Conservation (phyloP, 768 basidiomycete genomes). For the Lactifluus hygrophoroides region DNA sequence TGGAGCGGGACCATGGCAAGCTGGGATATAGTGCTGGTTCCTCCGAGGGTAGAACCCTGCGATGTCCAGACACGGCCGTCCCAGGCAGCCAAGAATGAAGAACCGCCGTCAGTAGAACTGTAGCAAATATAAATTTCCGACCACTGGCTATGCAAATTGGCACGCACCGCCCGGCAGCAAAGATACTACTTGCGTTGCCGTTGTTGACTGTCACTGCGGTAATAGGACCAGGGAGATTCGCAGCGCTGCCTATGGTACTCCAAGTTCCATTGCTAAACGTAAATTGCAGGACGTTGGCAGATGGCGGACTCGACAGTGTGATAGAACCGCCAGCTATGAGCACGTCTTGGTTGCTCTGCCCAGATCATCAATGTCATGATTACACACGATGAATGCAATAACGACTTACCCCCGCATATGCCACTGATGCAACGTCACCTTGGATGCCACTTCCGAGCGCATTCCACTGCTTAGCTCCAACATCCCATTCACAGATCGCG, state of each 20-base stretch:
- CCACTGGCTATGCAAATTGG: neutral
- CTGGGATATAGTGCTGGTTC: slow-evolving; percentile 64
- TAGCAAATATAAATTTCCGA: neutral
- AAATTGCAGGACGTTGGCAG: slow-evolving; percentile 68
- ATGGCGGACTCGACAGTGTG: slow-evolving; percentile 49
- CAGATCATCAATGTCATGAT: slow-evolving; percentile 13
- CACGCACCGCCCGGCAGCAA: slow-evolving; percentile 80
- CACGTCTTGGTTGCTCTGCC: slow-evolving; percentile 52
- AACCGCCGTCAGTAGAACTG: slow-evolving; percentile 49
- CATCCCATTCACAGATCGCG: slow-evolving; percentile 75
- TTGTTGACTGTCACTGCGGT: slow-evolving; percentile 83
- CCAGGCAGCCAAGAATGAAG: slow-evolving; percentile 77
- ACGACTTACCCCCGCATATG: slow-evolving; percentile 68
- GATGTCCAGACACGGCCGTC: slow-evolving; percentile 70
- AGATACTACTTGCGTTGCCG: slow-evolving; percentile 74
- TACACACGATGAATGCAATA: neutral
- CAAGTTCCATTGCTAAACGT: slow-evolving; percentile 67
- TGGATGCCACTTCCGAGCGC: slow-evolving; percentile 70
- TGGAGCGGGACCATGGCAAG: slow-evolving; percentile 86
- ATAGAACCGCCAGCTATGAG: slow-evolving; percentile 81
- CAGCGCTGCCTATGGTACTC: slow-evolving; percentile 52
- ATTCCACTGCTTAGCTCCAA: slow-evolving; percentile 64
- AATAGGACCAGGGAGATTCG: slow-evolving; percentile 76
- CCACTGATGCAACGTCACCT: slow-evolving; percentile 72
- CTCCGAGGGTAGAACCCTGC: slow-evolving; percentile 49